Conservation (phyloP, 352 stramenopile species). For the Globisporangium carolinianum region DNA sequence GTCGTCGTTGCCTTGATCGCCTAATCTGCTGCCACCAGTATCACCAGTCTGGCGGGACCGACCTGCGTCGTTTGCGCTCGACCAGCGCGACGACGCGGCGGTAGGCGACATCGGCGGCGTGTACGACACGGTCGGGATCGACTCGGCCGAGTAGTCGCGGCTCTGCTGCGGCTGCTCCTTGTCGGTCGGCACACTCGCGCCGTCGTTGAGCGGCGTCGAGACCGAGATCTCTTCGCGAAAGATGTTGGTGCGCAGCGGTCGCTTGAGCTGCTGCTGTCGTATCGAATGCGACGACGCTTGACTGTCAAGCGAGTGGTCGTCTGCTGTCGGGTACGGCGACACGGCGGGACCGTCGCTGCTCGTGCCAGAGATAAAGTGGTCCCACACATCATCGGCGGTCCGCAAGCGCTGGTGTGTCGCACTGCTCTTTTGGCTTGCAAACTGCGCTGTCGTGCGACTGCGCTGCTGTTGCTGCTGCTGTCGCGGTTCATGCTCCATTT, state of each 20-base stretch:
- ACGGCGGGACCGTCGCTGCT: constrained; percentile 10
- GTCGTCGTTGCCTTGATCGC: background rate
- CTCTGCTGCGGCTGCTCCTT: background rate
- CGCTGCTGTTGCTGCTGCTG: constrained; percentile 18
- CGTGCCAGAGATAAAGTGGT: constrained; percentile 28
- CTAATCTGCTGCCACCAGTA: no score
- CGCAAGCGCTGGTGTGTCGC: no score
- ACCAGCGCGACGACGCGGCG: constrained; percentile 1
- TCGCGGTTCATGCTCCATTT: constrained; percentile 9
- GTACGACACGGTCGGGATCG: constrained; percentile 22
- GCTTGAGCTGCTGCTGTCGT: constrained; percentile 4
- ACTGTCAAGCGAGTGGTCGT: constrained; percentile 1
- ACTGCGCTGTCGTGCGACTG: constrained; percentile 12
- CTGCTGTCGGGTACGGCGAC: constrained; percentile 2
- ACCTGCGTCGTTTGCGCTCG: background rate
- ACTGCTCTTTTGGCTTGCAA: no score
- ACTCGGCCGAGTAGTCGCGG: constrained; percentile 12
- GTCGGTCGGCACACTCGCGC: background rate
- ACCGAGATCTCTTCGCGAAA: constrained; percentile 25
- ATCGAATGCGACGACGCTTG: background rate
- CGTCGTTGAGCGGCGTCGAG: constrained; percentile 7
- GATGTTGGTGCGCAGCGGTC: constrained; percentile 2
- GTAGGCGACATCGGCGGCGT: constrained; percentile 17
- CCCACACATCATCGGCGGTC: constrained; percentile 22
- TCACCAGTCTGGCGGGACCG: no score